phyloP scores from a whole-genome alignment of 352 stramenopile genomes.

The Globisporangium paroecandrum region DNA sequence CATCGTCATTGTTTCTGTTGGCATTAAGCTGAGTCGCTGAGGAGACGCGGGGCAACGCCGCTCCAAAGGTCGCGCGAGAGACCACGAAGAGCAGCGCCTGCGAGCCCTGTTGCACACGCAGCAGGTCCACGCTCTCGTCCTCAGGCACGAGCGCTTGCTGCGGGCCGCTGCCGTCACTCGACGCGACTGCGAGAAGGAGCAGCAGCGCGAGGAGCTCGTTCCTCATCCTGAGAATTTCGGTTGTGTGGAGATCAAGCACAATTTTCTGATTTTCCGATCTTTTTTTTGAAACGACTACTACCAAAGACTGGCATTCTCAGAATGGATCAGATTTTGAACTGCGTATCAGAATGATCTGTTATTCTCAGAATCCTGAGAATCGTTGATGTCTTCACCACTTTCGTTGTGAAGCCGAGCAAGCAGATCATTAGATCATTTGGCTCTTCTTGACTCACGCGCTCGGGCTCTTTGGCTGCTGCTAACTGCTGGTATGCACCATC shows the following conservation, averaged over 20 bases:
- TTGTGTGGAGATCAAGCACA: neutral
- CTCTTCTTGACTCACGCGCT: no score
- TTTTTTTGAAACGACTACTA: neutral
- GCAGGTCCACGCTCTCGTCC: constrained; percentile 16
- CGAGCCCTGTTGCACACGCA: constrained; percentile 22
- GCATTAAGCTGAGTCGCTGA: constrained; percentile 12
- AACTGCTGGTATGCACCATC: neutral
- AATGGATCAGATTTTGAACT: no score
- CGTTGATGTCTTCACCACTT: neutral
- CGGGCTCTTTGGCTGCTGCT: neutral
- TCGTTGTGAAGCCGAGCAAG: neutral
- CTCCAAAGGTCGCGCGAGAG: constrained; percentile 26
- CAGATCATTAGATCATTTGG: neutral
- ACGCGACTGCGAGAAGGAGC: neutral
- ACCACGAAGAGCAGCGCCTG: constrained; percentile 28
- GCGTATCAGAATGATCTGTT: no score
- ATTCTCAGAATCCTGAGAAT: no score
- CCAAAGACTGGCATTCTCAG: no score
- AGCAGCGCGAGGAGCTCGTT: neutral
- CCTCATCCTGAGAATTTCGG: neutral
- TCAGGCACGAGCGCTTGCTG: neutral
- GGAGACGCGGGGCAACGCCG: constrained; percentile 21
- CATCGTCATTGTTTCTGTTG: constrained; percentile 1
- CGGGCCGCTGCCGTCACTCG: neutral
- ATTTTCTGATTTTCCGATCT: neutral